Conservation (phyloP, 306 rosid species). For the Rosa multiflora region DNA sequence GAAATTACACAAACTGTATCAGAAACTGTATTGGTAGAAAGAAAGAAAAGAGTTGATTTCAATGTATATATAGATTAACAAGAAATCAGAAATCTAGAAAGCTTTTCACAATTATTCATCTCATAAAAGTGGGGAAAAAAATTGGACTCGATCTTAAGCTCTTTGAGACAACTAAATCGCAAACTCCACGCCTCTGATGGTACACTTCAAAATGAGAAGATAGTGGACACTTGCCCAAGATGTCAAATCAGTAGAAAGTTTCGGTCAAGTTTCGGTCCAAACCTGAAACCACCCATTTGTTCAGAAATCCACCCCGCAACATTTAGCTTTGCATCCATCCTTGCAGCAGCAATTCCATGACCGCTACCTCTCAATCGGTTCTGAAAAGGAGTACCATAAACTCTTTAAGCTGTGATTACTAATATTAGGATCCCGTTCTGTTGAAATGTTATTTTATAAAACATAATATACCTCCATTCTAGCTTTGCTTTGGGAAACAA, state of each 20-base stretch:
- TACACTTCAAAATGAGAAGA: slow-evolving; percentile 6
- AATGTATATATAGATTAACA: background rate
- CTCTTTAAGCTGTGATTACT: background rate
- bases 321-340: slow-evolving; percentile 96
- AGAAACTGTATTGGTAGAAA: background rate
- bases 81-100: background rate
- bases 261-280: slow-evolving; percentile 39
- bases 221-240: slow-evolving; percentile 4
- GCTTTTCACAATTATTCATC: background rate
- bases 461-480: slow-evolving; percentile 79
- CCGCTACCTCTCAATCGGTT: slow-evolving; percentile 96
- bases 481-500: slow-evolving; percentile 93
- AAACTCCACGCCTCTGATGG: background rate
- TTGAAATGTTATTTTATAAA: slow-evolving; percentile 2
- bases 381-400: slow-evolving; percentile 36
- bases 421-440: slow-evolving; percentile 16
- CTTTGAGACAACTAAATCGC: background rate
- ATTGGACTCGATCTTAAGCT: background rate
- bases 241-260: slow-evolving; percentile 20
- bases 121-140: background rate
- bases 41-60: background rate
- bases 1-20: slow-evolving; percentile 19
- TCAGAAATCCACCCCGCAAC: slow-evolving; percentile 96
- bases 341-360: slow-evolving; percentile 94
- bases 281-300: slow-evolving; percentile 98